phyloP scores from a whole-genome alignment of 768 basidiomycete genomes.

The Omphalotus guepiniiformis region DNA sequence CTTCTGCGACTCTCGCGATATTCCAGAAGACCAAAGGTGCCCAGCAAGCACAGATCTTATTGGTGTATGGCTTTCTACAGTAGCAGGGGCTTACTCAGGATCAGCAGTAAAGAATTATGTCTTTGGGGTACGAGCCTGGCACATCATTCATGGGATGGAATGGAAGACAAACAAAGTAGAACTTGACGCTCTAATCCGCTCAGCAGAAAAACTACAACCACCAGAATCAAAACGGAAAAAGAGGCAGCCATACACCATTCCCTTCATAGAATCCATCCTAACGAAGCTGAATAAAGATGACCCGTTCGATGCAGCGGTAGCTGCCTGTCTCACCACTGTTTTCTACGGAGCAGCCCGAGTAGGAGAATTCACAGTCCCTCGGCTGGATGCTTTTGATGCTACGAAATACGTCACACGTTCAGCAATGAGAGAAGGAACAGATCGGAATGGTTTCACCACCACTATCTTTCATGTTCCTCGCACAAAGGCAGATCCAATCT shows the following conservation, averaged over 20 bases:
- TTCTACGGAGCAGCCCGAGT: constrained; percentile 31
- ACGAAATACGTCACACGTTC: constrained; percentile 22
- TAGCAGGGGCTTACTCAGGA: constrained; percentile 28
- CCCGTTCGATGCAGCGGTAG: constrained; percentile 31
- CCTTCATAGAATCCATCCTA: constrained; percentile 17
- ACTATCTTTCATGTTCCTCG: constrained; percentile 24
- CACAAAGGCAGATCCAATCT: constrained; percentile 19
- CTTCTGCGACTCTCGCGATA: constrained; percentile 28
- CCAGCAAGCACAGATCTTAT: constrained; percentile 25
- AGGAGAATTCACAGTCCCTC: constrained; percentile 35
- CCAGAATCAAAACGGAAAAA: constrained; percentile 23
- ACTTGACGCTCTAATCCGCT: constrained; percentile 25
- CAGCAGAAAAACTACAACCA: constrained; percentile 26
- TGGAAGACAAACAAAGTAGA: constrained; percentile 26
- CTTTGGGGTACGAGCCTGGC: constrained; percentile 39
- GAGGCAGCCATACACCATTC: constrained; percentile 24
- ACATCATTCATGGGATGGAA: constrained; percentile 33
- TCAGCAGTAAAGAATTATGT: constrained; percentile 34
- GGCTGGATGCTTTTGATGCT: constrained; percentile 25
- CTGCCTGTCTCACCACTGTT: constrained; percentile 32
- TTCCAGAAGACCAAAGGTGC: constrained; percentile 27
- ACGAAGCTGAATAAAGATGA: constrained; percentile 18
- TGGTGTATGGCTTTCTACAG: constrained; percentile 22
- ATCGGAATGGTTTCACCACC: constrained; percentile 20
- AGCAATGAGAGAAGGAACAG: constrained; percentile 14